Percentiles rank a stretch among this genome's conserved stretches.
Conservation (phyloP, 2,329 filamentous ascomycete genomes). For the Botrytis fabae region DNA sequence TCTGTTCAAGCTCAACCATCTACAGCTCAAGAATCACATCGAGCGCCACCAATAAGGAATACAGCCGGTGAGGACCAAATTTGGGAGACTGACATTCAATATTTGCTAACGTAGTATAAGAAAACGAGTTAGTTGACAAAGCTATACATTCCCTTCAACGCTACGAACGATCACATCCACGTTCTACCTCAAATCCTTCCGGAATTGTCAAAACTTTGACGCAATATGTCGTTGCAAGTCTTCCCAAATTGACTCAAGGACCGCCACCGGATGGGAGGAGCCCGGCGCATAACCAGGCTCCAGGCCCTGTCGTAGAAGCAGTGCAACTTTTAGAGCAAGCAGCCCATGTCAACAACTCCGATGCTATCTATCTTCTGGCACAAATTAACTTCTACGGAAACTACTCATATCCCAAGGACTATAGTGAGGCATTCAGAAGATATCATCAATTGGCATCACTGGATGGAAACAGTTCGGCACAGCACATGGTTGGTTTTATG, state of each 20-base stretch:
- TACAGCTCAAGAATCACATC: slow-evolving; percentile 34
- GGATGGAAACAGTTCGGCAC: slow-evolving; percentile 85
- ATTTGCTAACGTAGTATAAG: slow-evolving; percentile 34
- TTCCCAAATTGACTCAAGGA: slow-evolving; percentile 63
- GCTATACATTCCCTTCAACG: slow-evolving; percentile 41
- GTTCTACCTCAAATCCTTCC: slow-evolving; percentile 49
- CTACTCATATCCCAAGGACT: slow-evolving; percentile 81
- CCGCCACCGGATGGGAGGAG: slow-evolving; percentile 44
- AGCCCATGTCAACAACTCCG: slow-evolving; percentile 60
- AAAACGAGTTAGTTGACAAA: slow-evolving; percentile 41
- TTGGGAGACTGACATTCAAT: background rate
- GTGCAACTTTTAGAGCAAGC: slow-evolving; percentile 60
- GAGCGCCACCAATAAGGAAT: slow-evolving; percentile 31
- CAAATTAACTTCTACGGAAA: slow-evolving; percentile 98
- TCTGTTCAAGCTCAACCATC: slow-evolving; percentile 35
- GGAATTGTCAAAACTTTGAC: slow-evolving; percentile 57
- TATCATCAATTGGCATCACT: slow-evolving; percentile 76
- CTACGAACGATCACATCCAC: slow-evolving; percentile 38
- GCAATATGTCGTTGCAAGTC: slow-evolving; percentile 62
- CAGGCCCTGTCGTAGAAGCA: slow-evolving; percentile 55
- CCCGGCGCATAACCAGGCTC: slow-evolving; percentile 44
- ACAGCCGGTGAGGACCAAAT: slow-evolving; percentile 34
- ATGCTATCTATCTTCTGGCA: slow-evolving; percentile 85
- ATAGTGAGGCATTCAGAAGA: slow-evolving; percentile 74
- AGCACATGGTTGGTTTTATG: slow-evolving; percentile 94